Evolutionary conservation across 768 basidiomycete species (phyloP).

Genomic region (Serendipita sp.): DNA sequence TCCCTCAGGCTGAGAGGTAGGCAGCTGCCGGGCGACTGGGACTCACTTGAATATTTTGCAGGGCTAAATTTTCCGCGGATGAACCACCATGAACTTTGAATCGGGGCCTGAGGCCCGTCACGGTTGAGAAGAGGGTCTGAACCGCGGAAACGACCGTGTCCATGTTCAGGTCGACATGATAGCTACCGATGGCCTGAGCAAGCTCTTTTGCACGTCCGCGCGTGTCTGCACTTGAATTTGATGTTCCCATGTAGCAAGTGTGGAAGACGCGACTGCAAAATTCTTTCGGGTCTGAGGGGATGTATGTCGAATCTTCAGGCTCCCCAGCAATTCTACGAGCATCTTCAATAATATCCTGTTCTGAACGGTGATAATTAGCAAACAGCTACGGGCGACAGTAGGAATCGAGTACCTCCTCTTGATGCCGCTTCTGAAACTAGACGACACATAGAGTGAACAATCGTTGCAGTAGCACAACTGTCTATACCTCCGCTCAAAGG

Average conservation of each 20-base stretch:
- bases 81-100: slow-evolving; percentile 82
- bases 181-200: slow-evolving; percentile 79
- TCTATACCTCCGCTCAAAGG: slow-evolving; percentile 95
- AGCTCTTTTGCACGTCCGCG: slow-evolving; percentile 73
- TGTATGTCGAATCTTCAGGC: slow-evolving; percentile 52
- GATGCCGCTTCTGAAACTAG: slow-evolving; percentile 67
- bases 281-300: slow-evolving; percentile 76
- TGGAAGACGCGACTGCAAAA: slow-evolving; percentile 82
- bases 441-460: slow-evolving; percentile 93
- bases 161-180: slow-evolving; percentile 94
- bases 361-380: slow-evolving; percentile 21
- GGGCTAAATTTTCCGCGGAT: slow-evolving; percentile 77
- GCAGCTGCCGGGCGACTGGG: background rate
- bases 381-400: background rate
- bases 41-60: slow-evolving; percentile 87
- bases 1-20: background rate
- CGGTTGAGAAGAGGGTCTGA: slow-evolving; percentile 62
- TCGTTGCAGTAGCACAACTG: slow-evolving; percentile 90
- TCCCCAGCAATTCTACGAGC: slow-evolving; percentile 82
- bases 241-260: slow-evolving; percentile 98
- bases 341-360: slow-evolving; percentile 75
- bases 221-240: slow-evolving; percentile 84
- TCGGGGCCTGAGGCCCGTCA: slow-evolving; percentile 55
- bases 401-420: slow-evolving; percentile 40
- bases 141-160: slow-evolving; percentile 77